phyloP scores from a whole-genome alignment of 306 rosid genomes.

The Albizia julibrissin region DNA sequence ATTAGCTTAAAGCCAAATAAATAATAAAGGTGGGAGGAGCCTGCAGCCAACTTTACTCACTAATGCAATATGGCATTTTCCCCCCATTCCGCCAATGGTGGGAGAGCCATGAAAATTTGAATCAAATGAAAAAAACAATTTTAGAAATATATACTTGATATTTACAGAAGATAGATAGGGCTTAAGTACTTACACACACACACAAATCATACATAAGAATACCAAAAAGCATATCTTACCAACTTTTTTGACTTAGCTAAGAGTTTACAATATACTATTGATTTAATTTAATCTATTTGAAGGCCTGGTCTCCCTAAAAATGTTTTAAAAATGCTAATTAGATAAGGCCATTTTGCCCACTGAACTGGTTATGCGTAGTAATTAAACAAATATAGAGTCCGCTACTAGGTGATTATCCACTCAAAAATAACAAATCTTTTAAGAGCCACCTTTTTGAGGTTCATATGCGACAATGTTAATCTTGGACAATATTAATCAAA shows the following conservation, averaged over 20 bases:
- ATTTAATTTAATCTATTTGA: neutral
- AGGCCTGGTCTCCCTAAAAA: neutral
- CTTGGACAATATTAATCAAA: constrained; percentile 30
- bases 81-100: constrained; percentile 35
- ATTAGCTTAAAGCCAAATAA: constrained; percentile 14
- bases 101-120: constrained; percentile 39
- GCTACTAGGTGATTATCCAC: constrained; percentile 35
- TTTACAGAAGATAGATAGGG: neutral
- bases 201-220: neutral
- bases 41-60: constrained; percentile 13
- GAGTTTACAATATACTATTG: neutral
- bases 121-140: neutral
- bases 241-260: neutral
- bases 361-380: constrained; percentile 23
- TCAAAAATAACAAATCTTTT: constrained; percentile 26
- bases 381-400: constrained; percentile 24
- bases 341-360: constrained; percentile 28
- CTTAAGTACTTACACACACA: neutral
- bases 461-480: constrained; percentile 43
- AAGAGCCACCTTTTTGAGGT: constrained; percentile 36
- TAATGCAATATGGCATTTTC: constrained; percentile 30
- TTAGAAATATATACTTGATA: neutral
- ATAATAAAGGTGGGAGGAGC: constrained; percentile 16
- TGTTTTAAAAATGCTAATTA: neutral
- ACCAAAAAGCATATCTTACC: neutral